A percentile compares a stretch with the other conserved stretches of the same genome.
Conservation (phyloP, 2,329 filamentous ascomycete species). For the Diaporthe eres region DNA sequence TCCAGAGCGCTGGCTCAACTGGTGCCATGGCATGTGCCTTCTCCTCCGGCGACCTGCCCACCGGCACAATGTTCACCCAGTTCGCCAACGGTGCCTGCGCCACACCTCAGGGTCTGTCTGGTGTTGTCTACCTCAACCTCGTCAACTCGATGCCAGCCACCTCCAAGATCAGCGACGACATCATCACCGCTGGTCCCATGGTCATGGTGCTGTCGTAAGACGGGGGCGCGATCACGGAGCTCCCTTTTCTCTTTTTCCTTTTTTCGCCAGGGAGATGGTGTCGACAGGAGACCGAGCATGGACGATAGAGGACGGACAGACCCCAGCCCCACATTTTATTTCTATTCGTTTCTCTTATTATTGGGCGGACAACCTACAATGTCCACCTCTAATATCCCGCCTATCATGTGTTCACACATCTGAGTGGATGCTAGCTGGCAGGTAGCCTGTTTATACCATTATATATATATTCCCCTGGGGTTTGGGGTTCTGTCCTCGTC, state of each 20-base stretch:
- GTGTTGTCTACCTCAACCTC: constrained; percentile 77
- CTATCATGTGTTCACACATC: constrained; percentile 35
- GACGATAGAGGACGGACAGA: constrained; percentile 38
- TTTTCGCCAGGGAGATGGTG: constrained; percentile 35
- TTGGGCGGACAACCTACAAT: constrained; percentile 20
- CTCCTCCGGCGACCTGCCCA: constrained; percentile 71
- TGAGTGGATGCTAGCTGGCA: constrained; percentile 35
- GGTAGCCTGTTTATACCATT: constrained; percentile 49
- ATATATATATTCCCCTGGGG: constrained; percentile 46
- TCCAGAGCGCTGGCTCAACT: constrained; percentile 65
- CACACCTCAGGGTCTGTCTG: constrained; percentile 73
- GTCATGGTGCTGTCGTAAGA: constrained; percentile 66
- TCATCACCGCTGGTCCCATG: constrained; percentile 76
- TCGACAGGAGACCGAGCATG: constrained; percentile 22
- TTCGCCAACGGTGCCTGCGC: constrained; percentile 70
- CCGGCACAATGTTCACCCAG: constrained; percentile 71
- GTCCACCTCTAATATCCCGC: constrained; percentile 37
- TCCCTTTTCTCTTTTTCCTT: background rate
- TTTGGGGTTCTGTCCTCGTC: constrained; percentile 37
- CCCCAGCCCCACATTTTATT: constrained; percentile 25
- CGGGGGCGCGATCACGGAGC: constrained; percentile 40
- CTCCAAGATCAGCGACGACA: constrained; percentile 71
- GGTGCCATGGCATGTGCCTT: constrained; percentile 75
- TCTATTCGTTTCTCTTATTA: constrained; percentile 36
- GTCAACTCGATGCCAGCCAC: constrained; percentile 66